Conservation (phyloP, 768 basidiomycete species). For the Tephrocybe sp. region DNA sequence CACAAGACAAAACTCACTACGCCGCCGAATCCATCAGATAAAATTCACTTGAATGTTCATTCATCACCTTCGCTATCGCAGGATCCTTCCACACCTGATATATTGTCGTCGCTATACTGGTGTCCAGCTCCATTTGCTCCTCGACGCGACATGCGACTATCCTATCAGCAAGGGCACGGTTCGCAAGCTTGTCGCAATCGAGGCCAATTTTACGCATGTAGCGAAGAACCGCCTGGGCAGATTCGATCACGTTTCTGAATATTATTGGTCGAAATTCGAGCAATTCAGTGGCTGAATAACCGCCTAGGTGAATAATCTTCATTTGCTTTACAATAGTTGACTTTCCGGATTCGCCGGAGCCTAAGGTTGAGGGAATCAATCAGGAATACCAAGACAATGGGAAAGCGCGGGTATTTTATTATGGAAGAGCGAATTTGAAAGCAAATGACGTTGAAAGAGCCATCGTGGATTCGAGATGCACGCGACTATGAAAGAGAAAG, state of each 20-base stretch:
- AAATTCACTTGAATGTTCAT: background rate
- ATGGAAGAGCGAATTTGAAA: too few relatives aligned
- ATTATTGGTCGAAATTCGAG: background rate
- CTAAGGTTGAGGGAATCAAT: too few relatives aligned
- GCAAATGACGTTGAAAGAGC: too few relatives aligned
- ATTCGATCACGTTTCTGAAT: background rate
- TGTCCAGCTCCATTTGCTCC: background rate
- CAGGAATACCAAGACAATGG: too few relatives aligned
- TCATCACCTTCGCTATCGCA: background rate
- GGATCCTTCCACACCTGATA: background rate
- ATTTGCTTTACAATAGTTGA: conserved; percentile 2
- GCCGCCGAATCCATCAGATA: background rate
- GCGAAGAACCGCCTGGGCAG: background rate
- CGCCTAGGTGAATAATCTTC: conserved; percentile 5
- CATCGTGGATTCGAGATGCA: too few relatives aligned
- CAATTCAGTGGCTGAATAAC: background rate
- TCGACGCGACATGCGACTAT: background rate
- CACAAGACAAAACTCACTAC: background rate
- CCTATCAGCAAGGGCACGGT: background rate
- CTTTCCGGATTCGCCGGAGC: too few relatives aligned
- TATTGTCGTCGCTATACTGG: background rate
- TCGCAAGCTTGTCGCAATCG: background rate
- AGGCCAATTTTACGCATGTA: background rate
- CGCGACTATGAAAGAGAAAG: too few relatives aligned
- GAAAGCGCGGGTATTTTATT: too few relatives aligned